Conservation (phyloP, 495 filamentous ascomycete species). For the Podospora australis region DNA sequence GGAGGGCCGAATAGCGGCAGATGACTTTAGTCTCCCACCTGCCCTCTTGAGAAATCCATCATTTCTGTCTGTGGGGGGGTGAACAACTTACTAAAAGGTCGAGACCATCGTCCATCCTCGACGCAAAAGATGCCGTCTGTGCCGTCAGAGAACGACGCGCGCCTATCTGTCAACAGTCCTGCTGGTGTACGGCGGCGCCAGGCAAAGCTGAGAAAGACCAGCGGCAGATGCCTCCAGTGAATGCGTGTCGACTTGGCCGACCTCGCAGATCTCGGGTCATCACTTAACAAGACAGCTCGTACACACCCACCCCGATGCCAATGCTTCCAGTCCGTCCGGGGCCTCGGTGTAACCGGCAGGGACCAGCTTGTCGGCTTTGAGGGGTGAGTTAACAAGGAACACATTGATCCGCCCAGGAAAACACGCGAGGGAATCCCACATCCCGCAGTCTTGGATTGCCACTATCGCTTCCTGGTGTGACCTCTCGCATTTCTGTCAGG, state of each 20-base stretch:
- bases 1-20: background rate
- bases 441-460: constrained; percentile 3
- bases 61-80: no score
- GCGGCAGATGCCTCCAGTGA: no score
- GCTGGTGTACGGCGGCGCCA: no score
- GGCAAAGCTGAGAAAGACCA: no score
- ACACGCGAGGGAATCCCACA: constrained; percentile 1
- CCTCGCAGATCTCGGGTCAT: background rate
- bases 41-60: constrained; percentile 19
- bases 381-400: constrained; percentile 2
- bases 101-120: no score
- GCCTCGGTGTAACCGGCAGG: constrained; percentile 10
- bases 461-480: background rate
- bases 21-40: constrained; percentile 12
- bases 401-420: constrained; percentile 6
- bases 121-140: no score
- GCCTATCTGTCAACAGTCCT: no score
- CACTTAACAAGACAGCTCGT: no score
- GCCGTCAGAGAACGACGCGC: no score
- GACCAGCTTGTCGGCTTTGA: constrained; percentile 16
- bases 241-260: no score
- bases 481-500: background rate
- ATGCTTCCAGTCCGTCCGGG: background rate
- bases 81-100: no score
- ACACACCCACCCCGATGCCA: no score